Evolutionary conservation across 345 rosid species (phyloP), one percentile per base, ranked within the genome.

Genomic region (Bruguiera sexangula): DNA sequence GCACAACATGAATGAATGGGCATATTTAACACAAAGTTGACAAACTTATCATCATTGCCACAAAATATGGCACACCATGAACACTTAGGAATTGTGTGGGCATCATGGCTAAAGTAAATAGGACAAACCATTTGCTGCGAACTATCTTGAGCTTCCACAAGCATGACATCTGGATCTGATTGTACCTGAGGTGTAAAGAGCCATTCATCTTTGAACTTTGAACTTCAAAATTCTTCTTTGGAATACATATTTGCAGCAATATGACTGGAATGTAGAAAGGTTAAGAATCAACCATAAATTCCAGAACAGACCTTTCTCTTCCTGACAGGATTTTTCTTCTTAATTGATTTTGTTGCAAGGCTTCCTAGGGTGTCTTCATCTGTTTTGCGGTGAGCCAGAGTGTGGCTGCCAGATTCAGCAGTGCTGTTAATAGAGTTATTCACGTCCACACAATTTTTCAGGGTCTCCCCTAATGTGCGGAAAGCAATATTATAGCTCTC

Each of bases 51-150:
- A 36, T 56, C 30, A 13, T 16, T 24, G 19, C 50, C 19, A 43
- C 50, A 43, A 43, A 43, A 30, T 20, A 55, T 6, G 26, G 48
- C 59, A 36, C 11, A 48, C 19, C 36, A 9, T 21, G 43, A 21
- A 36, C 31, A 55, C 57, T 58, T 29, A 62, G 18, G 51, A 18
- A 24, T 30, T 6, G 32, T 32, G 24, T 29, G 67, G 13, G 60
- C 15, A 48, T 48, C 16, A 48, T 32, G 21, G 60, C 21, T 39
- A 18, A 76, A 64, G 13, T 53, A 32, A 37, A 63, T 13, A 75
- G 37, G 46, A 74, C 86, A 71, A 61, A 86, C 86, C 85, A 84
- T 74, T 73, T 80, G 84, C 70, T 81, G 88, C 80, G 83, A 64
- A 74, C 73, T 83, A 48, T 78, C 85, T 59, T 78, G 85, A 31